phyloP scores from a whole-genome alignment of 495 filamentous ascomycete species.

The Entonaema liquescens region DNA sequence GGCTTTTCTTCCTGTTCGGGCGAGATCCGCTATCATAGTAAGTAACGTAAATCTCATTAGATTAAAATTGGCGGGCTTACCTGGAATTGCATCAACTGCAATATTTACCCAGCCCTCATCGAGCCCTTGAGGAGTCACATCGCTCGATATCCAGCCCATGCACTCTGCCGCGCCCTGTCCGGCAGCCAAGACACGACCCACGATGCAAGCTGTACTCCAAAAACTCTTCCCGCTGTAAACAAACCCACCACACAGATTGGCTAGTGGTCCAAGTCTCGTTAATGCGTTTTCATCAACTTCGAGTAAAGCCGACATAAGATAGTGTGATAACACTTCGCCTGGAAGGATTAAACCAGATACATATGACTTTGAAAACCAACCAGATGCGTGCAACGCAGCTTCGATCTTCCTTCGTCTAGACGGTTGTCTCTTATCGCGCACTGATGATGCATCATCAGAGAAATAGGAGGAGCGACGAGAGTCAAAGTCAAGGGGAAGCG shows the following conservation, averaged over 20 bases:
- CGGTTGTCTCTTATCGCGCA: constrained; percentile 39
- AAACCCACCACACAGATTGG: constrained; percentile 83
- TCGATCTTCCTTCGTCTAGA: constrained; percentile 51
- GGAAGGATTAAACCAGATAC: constrained; percentile 81
- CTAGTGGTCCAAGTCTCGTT: constrained; percentile 68
- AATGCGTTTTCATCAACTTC: constrained; percentile 78
- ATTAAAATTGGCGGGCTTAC: constrained; percentile 41
- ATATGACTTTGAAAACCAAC: constrained; percentile 86
- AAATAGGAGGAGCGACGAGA: constrained; percentile 56
- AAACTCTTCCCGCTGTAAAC: constrained; percentile 73
- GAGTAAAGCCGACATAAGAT: constrained; percentile 79
- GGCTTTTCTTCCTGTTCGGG: constrained; percentile 54
- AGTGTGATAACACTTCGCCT: constrained; percentile 74
- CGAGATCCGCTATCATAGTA: constrained; percentile 49
- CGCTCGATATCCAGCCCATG: constrained; percentile 78
- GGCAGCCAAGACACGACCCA: constrained; percentile 77
- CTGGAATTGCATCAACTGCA: constrained; percentile 58
- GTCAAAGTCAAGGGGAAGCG: constrained; percentile 50
- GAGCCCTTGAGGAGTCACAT: constrained; percentile 60
- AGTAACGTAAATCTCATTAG: constrained; percentile 5
- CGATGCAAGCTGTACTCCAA: constrained; percentile 83
- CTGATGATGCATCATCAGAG: constrained; percentile 36
- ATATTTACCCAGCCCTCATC: constrained; percentile 73
- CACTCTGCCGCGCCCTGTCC: constrained; percentile 72
- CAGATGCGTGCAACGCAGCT: constrained; percentile 61